Conservation (phyloP, 768 basidiomycete species). For the Cyclocybe aegerita region DNA sequence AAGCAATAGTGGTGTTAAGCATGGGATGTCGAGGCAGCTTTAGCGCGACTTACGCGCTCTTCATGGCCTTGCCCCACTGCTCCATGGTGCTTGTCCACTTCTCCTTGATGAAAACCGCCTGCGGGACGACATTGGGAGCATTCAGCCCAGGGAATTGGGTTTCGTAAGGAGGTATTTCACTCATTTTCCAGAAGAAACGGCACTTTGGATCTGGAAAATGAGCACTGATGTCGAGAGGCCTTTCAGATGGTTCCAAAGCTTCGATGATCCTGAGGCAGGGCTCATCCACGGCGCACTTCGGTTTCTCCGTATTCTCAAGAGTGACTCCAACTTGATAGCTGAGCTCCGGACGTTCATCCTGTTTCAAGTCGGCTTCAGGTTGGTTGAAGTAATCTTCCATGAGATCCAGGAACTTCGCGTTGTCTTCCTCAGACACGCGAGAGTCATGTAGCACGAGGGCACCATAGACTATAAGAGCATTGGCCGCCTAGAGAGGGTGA, state of each 20-base stretch:
- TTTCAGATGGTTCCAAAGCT: conserved; percentile 69
- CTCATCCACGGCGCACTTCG: conserved; percentile 80
- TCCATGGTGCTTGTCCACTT: conserved; percentile 77
- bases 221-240: conserved; percentile 81
- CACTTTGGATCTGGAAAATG: conserved; percentile 93
- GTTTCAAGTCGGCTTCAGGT: conserved; percentile 54
- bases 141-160: conserved; percentile 77
- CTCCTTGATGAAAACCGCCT: conserved; percentile 50
- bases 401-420: conserved; percentile 80
- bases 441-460: conserved; percentile 86
- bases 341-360: conserved; percentile 82
- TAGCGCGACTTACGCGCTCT: conserved; percentile 63
- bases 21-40: not conserved
- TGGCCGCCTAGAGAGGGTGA: conserved; percentile 57
- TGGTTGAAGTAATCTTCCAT: conserved; percentile 94
- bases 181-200: conserved; percentile 91
- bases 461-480: conserved; percentile 81
- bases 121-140: conserved; percentile 81
- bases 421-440: conserved; percentile 80
- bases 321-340: conserved; percentile 94
- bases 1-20: conserved; percentile 7
- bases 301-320: conserved; percentile 94
- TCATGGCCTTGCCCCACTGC: conserved; percentile 89
- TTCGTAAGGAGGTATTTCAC: conserved; percentile 68
- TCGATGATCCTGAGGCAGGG: conserved; percentile 82